These are phyloP conservation scores for Hydnomerulius pinastri DNA, from an alignment of 768 basidiomycete species.

Conservation along the genomic window DNA sequence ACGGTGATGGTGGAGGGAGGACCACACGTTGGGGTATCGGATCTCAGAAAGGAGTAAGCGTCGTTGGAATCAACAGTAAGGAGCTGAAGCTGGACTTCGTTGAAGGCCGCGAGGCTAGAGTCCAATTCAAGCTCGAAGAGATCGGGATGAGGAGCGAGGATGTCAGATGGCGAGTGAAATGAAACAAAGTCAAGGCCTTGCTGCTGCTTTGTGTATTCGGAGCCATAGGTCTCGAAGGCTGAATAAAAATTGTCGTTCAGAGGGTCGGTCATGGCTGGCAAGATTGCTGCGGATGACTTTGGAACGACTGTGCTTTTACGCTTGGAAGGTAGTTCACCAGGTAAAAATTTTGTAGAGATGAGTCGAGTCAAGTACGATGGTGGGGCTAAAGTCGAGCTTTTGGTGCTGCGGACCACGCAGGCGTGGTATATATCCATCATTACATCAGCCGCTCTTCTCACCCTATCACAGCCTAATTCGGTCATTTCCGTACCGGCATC, in stretches of 20 bases:
- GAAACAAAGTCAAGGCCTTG: conserved; percentile 66
- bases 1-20: conserved; percentile 79
- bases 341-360: conserved; percentile 4
- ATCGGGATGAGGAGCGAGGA: conserved; percentile 78
- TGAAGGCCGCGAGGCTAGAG: conserved; percentile 63
- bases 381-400: conserved; percentile 8
- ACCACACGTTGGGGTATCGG: conserved; percentile 64
- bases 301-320: conserved; percentile 20
- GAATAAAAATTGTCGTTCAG: conserved; percentile 34
- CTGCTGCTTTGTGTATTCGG: conserved; percentile 39
- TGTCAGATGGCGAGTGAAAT: conserved; percentile 67
- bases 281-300: conserved; percentile 26
- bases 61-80: conserved; percentile 65
- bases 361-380: not conserved
- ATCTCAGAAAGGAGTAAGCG: conserved; percentile 63
- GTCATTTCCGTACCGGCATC: conserved; percentile 12
- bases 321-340: conserved; percentile 12
- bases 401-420: conserved; percentile 37
- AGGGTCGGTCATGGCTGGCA: conserved; percentile 32
- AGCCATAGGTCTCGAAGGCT: conserved; percentile 36
- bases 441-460: conserved; percentile 36
- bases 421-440: conserved; percentile 35
- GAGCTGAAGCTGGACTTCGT: conserved; percentile 62
- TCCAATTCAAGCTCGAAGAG: conserved; percentile 85
- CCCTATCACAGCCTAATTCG: conserved; percentile 22